Evolutionary conservation across 768 basidiomycete genomes (phyloP).

Genomic region (Hygrophoropsis aurantiaca): DNA sequence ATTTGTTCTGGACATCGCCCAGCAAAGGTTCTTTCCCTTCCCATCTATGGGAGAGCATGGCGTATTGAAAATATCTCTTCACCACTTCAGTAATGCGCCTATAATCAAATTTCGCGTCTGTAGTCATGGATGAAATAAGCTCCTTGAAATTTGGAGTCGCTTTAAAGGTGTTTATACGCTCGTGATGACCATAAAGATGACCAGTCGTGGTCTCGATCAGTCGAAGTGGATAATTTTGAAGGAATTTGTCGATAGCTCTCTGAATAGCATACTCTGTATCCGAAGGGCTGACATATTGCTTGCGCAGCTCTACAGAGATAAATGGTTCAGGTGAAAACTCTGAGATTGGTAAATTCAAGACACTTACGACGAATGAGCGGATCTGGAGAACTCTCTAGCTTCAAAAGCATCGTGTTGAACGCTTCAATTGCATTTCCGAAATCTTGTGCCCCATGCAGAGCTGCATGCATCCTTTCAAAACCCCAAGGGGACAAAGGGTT

Average conservation of each 20-base stretch:
- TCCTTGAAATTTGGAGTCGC: too few relatives aligned
- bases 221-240: constrained; percentile 6
- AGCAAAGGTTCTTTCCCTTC: too few relatives aligned
- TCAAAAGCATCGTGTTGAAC: constrained; percentile 4
- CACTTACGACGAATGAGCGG: constrained; percentile 4
- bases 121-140: constrained; percentile 8
- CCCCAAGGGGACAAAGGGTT: constrained; percentile 15
- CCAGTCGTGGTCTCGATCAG: too few relatives aligned
- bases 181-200: too few relatives aligned
- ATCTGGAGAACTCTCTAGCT: constrained; percentile 5
- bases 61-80: too few relatives aligned
- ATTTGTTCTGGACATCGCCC: constrained; percentile 1
- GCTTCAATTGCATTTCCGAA: constrained; percentile 15
- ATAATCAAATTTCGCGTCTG: neutral
- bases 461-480: constrained; percentile 12
- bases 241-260: constrained; percentile 2
- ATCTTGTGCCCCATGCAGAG: neutral
- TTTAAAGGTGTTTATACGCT: too few relatives aligned
- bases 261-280: constrained; percentile 3
- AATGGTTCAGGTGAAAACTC: neutral
- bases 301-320: constrained; percentile 8
- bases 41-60: too few relatives aligned
- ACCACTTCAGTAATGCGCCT: too few relatives aligned
- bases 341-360: neutral
- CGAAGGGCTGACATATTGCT: constrained; percentile 3